Percentiles rank a stretch among this genome's conserved stretches.
phyloP scores from a whole-genome alignment of 805 yeast genomes.

The Barnettozyma siamensis region DNA sequence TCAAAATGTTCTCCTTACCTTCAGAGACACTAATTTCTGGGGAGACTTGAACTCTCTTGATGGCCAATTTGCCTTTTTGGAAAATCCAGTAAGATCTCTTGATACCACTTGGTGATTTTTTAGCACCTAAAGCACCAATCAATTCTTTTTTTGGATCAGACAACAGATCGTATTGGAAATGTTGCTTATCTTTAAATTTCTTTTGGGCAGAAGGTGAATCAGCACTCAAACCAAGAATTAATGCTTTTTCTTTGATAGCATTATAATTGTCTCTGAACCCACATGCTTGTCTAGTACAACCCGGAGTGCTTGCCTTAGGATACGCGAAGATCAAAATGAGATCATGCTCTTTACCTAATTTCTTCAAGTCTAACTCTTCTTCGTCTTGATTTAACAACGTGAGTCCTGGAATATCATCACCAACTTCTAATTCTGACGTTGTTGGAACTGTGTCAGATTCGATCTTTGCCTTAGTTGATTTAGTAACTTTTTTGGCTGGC shows the following conservation, averaged over 20 bases:
- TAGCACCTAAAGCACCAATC: conserved; percentile 75
- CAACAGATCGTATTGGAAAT: conserved; percentile 66
- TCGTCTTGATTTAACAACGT: conserved; percentile 64
- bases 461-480: conserved; percentile 13
- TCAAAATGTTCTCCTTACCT: conserved; percentile 53
- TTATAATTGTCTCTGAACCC: conserved; percentile 72
- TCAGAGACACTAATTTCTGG: conserved; percentile 54
- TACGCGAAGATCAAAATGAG: conserved; percentile 64
- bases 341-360: conserved; percentile 34
- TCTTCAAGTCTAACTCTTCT: conserved; percentile 46
- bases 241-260: conserved; percentile 46
- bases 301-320: conserved; percentile 92
- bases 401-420: conserved; percentile 63
- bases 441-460: neutral
- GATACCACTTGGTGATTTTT: conserved; percentile 69
- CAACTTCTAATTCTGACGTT: conserved; percentile 35
- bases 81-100: conserved; percentile 92
- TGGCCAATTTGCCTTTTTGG: conserved; percentile 60
- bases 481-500: conserved; percentile 15
- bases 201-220: conserved; percentile 78
- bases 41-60: conserved; percentile 34
- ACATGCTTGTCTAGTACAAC: conserved; percentile 92
- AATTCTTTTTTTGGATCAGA: conserved; percentile 70
- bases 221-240: conserved; percentile 76
- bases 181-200: conserved; percentile 66